Evolutionary conservation across 2,329 filamentous ascomycete species (phyloP).

Genomic region (Nemania sp.): DNA sequence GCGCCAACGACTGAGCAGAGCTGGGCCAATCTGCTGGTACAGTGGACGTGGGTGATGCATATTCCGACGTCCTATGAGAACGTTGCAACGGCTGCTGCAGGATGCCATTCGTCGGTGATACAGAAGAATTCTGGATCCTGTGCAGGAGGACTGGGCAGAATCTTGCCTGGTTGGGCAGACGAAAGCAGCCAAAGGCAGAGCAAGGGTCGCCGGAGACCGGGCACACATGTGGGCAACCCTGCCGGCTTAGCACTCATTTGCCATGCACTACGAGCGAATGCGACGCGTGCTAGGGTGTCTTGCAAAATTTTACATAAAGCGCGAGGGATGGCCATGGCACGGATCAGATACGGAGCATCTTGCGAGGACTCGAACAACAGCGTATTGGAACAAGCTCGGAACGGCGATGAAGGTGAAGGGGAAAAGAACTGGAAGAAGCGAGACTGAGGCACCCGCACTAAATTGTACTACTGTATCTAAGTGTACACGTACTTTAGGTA

Average conservation of each 20-base stretch:
- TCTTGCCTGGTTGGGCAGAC: constrained; percentile 37
- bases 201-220: constrained; percentile 26
- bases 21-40: constrained; percentile 53
- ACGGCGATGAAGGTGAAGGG: background rate
- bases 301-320: background rate
- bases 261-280: background rate
- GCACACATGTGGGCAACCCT: constrained; percentile 28
- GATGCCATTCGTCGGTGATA: constrained; percentile 43
- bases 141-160: constrained; percentile 23
- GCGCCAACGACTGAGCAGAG: constrained; percentile 30
- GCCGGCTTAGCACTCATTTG: constrained; percentile 17
- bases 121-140: constrained; percentile 28
- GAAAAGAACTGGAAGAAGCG: background rate
- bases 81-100: constrained; percentile 37
- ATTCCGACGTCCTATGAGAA: constrained; percentile 48
- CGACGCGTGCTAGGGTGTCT: background rate
- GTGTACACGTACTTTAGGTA: no score
- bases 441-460: background rate
- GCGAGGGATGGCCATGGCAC: background rate
- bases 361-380: background rate
- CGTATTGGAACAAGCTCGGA: background rate
- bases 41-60: constrained; percentile 47
- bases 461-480: no score
- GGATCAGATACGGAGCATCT: background rate
- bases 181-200: constrained; percentile 28